Base-by-base conservation (phyloP, 2,329 filamentous ascomycete genomes). In the Fragosphaeria purpurea region DNA sequence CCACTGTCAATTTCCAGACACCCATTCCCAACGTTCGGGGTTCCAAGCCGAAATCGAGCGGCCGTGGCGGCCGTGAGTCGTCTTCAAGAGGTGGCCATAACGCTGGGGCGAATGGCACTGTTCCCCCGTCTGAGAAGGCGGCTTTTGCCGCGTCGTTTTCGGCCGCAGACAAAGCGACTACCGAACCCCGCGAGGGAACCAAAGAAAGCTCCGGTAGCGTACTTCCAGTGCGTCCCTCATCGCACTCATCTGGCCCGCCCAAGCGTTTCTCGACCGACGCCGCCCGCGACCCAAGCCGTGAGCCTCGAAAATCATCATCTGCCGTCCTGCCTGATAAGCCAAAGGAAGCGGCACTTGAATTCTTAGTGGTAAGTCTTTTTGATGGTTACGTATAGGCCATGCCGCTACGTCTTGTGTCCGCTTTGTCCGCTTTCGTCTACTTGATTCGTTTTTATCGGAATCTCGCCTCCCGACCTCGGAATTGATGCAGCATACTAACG, bases 1-100 rank as follows among this genome's bases (percentile, higher is more conserved):
- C 89, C 7, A 85, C 81, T 11, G 88, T 93, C 46, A 83, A 83
- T 52, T 97, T 95, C 67, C 85, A 88, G 64, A 96, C 93, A 1
- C 88, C 86, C 33, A 66, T 95, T 41, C 81, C 83, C 11, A 69
- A 67, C 13, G 45, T 48, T 44, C 74, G 76, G 55, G 68, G 69
- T 49, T 64, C 72, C 35, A 77, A 75, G 56, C 67, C 72, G 42
- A 71, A 77, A 33, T 73, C 74, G 12, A 74, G 75, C 52, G 67
- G 67, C 47, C 69, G 74, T 40, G 69, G 67, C 41, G 66, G 68
- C 34, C 69, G 70, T 40, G 67, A 70, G 30, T 50, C 58, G 9
- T 57, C 62, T 6, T 58, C 63, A 31, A 56, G 64, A 33, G 63
- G 61, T 12, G 58, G 54, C 43, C 59, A 51, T 34, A 48, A 34